Conservation (phyloP, 2,329 filamentous ascomycete species). For the Verticillium alfalfae region DNA sequence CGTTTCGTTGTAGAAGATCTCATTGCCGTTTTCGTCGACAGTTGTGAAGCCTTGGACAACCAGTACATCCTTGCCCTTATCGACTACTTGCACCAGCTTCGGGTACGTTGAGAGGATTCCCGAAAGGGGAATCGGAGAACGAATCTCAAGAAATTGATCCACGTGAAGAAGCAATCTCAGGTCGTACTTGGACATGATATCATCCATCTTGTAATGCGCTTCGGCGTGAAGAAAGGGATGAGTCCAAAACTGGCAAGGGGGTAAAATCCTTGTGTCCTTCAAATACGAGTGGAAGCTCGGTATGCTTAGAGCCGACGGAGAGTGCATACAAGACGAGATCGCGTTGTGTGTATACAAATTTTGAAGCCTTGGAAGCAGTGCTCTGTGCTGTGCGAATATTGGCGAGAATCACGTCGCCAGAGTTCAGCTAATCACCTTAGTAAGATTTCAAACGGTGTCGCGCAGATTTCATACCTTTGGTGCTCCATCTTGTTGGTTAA, state of each 20-base stretch:
- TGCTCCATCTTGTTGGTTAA: not conserved
- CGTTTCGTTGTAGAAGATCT: conserved; percentile 94
- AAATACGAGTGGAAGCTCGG: conserved; percentile 80
- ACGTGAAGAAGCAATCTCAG: conserved; percentile 99
- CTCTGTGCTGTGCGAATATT: not conserved
- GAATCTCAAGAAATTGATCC: conserved; percentile 96
- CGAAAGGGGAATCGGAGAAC: conserved; percentile 84
- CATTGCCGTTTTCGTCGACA: conserved; percentile 78
- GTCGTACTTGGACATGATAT: conserved; percentile 90
- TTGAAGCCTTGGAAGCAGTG: conserved; percentile 62
- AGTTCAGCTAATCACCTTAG: not conserved
- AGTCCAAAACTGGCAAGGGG: conserved; percentile 88
- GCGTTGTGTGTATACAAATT: conserved; percentile 78
- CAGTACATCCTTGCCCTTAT: conserved; percentile 88
- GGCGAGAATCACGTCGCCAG: not conserved
- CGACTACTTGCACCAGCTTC: conserved; percentile 85
- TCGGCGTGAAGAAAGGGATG: conserved; percentile 85
- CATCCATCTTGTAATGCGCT: conserved; percentile 71
- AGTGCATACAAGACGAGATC: conserved; percentile 96
- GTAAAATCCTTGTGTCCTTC: conserved; percentile 92
- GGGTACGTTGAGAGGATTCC: conserved; percentile 70
- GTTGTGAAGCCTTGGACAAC: conserved; percentile 77
- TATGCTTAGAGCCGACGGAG: conserved; percentile 85
- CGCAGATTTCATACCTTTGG: not conserved
- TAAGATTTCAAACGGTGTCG: too few relatives aligned